phyloP scores from a whole-genome alignment of 495 filamentous ascomycete species.

The Penicillium antarcticum region DNA sequence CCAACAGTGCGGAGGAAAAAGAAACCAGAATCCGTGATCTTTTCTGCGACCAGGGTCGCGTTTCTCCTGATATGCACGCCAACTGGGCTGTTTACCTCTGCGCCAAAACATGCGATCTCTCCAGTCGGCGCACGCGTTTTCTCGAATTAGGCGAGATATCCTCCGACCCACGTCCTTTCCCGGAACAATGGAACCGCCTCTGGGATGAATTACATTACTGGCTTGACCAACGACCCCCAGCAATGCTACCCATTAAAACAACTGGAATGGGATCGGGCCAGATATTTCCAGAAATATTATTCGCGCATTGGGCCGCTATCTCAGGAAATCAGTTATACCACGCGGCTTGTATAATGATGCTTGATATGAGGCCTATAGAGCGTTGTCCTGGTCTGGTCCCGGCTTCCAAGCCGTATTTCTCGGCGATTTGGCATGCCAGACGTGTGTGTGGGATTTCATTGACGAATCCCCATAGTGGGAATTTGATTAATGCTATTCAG shows the following conservation, averaged over 20 bases:
- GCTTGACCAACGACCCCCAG: conserved; percentile 28
- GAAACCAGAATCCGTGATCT: conserved; percentile 20
- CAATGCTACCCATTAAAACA: conserved; percentile 30
- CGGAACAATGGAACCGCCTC: conserved; percentile 25
- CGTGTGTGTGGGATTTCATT: conserved; percentile 43
- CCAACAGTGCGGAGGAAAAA: conserved; percentile 9
- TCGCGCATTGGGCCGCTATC: conserved; percentile 39
- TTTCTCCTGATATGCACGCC: conserved; percentile 28
- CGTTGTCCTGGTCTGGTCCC: conserved; percentile 12
- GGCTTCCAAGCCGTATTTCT: conserved; percentile 17
- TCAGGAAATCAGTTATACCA: conserved; percentile 43
- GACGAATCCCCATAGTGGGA: conserved; percentile 40
- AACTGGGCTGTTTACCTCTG: conserved; percentile 43
- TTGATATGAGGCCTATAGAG: conserved; percentile 29
- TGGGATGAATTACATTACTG: conserved; percentile 41
- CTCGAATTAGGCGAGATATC: conserved; percentile 26
- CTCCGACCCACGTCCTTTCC: conserved; percentile 16
- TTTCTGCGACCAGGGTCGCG: conserved; percentile 19
- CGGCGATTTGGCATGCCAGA: conserved; percentile 40
- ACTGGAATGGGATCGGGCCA: conserved; percentile 20
- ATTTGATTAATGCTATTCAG: conserved; percentile 44
- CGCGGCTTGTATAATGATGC: conserved; percentile 37
- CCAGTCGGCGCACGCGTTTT: conserved; percentile 23
- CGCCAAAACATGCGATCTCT: conserved; percentile 32
- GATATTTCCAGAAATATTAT: conserved; percentile 39